Conservation (phyloP, 805 yeast genomes). For the Scheffersomyces ergatensis region DNA sequence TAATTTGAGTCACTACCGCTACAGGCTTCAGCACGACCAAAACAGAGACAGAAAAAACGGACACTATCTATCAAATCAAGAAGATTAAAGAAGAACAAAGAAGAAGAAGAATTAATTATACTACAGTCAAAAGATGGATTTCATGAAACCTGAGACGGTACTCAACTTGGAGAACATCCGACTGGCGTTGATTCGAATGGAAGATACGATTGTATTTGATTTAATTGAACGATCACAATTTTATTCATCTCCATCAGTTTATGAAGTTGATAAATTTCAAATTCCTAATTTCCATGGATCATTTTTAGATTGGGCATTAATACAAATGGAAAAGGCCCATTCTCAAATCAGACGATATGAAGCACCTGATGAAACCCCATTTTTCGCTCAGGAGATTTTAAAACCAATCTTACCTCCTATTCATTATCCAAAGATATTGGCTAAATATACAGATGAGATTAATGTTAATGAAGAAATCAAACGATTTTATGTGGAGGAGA, state of each 20-base stretch:
- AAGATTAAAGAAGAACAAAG: too few relatives aligned
- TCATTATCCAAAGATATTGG: conserved; percentile 75
- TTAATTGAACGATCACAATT: conserved; percentile 93
- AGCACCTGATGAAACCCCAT: conserved; percentile 93
- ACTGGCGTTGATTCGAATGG: conserved; percentile 84
- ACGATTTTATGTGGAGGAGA: conserved; percentile 63
- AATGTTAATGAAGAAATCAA: conserved; percentile 73
- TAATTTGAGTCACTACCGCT: too few relatives aligned
- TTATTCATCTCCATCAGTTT: conserved; percentile 70
- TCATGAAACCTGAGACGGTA: conserved; percentile 77
- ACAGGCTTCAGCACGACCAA: too few relatives aligned
- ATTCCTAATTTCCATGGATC: conserved; percentile 75
- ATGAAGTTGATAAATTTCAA: conserved; percentile 51
- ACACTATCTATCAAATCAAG: too few relatives aligned
- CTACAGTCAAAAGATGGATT: conserved; percentile 82
- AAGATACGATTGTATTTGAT: conserved; percentile 90
- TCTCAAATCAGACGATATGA: conserved; percentile 85
- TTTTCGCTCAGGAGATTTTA: conserved; percentile 66
- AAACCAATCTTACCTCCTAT: conserved; percentile 79
- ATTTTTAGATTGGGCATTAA: conserved; percentile 81
- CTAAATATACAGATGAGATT: conserved; percentile 69
- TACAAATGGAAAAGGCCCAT: conserved; percentile 63
- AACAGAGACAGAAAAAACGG: too few relatives aligned
- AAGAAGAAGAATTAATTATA: too few relatives aligned
- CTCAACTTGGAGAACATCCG: conserved; percentile 81